phyloP scores from a whole-genome alignment of 352 stramenopile species.

The Phytophthora agathidicida region DNA sequence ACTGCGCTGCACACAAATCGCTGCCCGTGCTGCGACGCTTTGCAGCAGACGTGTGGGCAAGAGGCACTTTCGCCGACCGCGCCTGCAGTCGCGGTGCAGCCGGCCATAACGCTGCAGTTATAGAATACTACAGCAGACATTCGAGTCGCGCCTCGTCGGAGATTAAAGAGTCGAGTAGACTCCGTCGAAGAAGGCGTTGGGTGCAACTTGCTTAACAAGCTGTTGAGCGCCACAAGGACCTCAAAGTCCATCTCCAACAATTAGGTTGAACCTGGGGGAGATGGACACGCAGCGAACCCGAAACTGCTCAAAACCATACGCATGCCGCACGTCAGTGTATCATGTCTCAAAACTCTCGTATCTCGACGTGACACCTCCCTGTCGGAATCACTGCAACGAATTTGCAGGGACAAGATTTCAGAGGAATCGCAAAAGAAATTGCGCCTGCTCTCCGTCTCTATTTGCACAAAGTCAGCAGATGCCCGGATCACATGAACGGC shows the following conservation, averaged over 20 bases:
- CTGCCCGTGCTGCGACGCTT: conserved; percentile 21
- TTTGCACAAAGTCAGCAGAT: conserved; percentile 21
- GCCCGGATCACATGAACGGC: too few relatives aligned
- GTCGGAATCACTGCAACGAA: background rate
- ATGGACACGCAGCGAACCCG: conserved; percentile 9
- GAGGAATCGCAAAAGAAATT: conserved; percentile 12
- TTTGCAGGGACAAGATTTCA: background rate
- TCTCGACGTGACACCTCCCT: background rate
- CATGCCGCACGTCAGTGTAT: background rate
- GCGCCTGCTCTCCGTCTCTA: conserved; percentile 28
- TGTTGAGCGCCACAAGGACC: conserved; percentile 11
- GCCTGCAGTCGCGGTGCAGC: too few relatives aligned
- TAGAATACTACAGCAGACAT: too few relatives aligned
- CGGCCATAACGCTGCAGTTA: too few relatives aligned
- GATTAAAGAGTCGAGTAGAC: too few relatives aligned
- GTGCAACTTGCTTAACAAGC: background rate
- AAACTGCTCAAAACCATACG: background rate
- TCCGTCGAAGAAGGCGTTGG: background rate
- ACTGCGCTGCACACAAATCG: conserved; percentile 20
- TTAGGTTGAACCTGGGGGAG: conserved; percentile 18
- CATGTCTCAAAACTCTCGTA: background rate
- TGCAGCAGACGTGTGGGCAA: conserved; percentile 16
- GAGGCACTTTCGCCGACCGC: conserved; percentile 1
- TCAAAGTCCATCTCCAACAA: conserved; percentile 5
- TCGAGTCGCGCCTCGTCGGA: too few relatives aligned